Evolutionary conservation across 2,329 filamentous ascomycete species (phyloP).

Genomic region (Penicillium sp.): DNA sequence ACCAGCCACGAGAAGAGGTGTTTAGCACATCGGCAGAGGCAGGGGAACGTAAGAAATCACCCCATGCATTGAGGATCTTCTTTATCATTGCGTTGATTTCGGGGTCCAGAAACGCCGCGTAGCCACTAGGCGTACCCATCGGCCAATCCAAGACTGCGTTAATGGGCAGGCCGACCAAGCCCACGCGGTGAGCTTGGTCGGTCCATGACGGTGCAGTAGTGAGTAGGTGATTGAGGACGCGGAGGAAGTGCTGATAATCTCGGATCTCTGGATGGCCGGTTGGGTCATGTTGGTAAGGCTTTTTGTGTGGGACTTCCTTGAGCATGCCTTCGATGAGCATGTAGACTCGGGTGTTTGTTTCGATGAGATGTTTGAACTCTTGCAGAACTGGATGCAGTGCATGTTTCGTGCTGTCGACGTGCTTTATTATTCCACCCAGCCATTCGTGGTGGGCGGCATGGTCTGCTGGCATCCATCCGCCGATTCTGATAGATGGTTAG

Average conservation of each 20-base stretch:
- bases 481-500: constrained; percentile 39
- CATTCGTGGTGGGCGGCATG: constrained; percentile 62
- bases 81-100: constrained; percentile 55
- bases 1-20: constrained; percentile 53
- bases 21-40: constrained; percentile 53
- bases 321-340: constrained; percentile 70
- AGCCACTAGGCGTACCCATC: constrained; percentile 56
- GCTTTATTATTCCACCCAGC: constrained; percentile 57
- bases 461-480: constrained; percentile 64
- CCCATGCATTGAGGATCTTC: constrained; percentile 56
- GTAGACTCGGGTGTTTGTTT: constrained; percentile 61
- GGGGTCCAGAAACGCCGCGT: constrained; percentile 53
- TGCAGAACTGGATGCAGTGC: constrained; percentile 59
- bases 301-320: constrained; percentile 61
- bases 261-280: constrained; percentile 62
- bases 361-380: constrained; percentile 67
- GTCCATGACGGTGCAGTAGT: constrained; percentile 33
- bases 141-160: constrained; percentile 60
- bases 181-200: constrained; percentile 32
- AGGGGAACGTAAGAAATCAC: constrained; percentile 51
- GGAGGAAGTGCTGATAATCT: constrained; percentile 65
- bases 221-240: constrained; percentile 59
- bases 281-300: constrained; percentile 61
- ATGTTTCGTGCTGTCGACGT: constrained; percentile 52
- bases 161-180: constrained; percentile 56